Base-by-base conservation (phyloP, 768 basidiomycete species). In the Glaciozyma antarctica region DNA sequence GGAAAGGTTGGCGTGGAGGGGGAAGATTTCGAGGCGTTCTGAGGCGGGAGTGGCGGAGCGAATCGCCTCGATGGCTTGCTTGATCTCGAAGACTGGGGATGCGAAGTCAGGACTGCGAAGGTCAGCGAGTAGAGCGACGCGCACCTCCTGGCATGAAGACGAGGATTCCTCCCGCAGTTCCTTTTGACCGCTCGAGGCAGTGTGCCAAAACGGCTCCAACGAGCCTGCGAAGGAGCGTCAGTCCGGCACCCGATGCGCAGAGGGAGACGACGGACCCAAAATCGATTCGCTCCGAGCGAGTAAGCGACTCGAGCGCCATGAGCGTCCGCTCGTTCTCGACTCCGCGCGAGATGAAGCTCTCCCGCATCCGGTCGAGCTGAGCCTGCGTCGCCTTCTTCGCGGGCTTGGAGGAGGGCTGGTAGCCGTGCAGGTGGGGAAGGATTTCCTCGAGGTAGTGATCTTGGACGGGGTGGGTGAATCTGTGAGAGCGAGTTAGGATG, bases 101-200 rank as follows among this genome's bases (percentile, higher is more conserved):
- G 47, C 73, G 73, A 21, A 7, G 78, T 79, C 51, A 91, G 77
- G 6, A 81, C 79, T 51, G 22, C n/a, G 5, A 10, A 32, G 4
- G 13, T 48, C 12, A 9, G 8, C 47, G n/a, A 24, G n/a, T 3
- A 26, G 24, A 24, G 24, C 68, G 91, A 91, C 73, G 91, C 73
- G 91, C 88, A 76, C 87, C 86, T 75, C 92, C 92, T n/a, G 90
- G 85, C 61, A 92, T 79, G 77, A 97, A 97, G 52, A 95, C 83
- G 28, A 97, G 80, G 53, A 95, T 83, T 8, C 86, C 90, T 3
- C 84, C 87, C 13, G 75, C 69, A 3, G 75, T 76, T 34, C 80
- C 78, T 17, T 43, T 26, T 3, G 65, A 66, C 8, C 48, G 28
- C 15, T 58, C 60, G 34, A 70, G 56, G 43, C 69, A 70, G 47